A percentile compares a stretch with the other conserved stretches of the same genome.
Evolutionary conservation across 176 grass and related monocot genomes (phyloP).

Genomic region (Hsuehochloa calcarea): DNA sequence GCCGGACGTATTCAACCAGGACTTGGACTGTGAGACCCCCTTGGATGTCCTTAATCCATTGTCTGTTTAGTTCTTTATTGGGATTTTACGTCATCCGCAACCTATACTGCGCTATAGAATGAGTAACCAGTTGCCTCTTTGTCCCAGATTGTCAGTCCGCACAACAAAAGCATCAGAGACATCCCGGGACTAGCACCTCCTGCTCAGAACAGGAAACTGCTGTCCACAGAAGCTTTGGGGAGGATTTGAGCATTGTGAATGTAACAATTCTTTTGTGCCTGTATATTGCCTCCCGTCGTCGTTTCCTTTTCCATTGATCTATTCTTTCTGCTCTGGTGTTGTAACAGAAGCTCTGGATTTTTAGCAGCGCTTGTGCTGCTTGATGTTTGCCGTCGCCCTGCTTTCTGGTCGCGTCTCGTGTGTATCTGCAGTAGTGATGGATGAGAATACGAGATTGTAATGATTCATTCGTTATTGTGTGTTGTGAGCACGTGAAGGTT

Average conservation of each 20-base stretch:
- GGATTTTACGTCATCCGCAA: not conserved
- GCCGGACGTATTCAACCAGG: no score
- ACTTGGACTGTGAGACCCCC: no score
- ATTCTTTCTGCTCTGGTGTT: slow-evolving; percentile 34
- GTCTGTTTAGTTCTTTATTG: not conserved
- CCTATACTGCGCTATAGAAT: not conserved
- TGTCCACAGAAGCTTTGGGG: slow-evolving; percentile 49
- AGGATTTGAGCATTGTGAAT: slow-evolving; percentile 39
- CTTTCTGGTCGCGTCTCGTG: slow-evolving; percentile 39
- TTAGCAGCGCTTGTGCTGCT: not conserved
- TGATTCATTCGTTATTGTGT: not conserved
- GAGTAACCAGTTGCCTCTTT: slow-evolving; percentile 2
- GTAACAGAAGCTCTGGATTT: slow-evolving; percentile 27
- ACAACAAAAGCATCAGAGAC: slow-evolving; percentile 79
- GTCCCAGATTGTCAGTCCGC: slow-evolving; percentile 72
- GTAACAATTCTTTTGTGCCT: slow-evolving; percentile 53
- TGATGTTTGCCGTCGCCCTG: not conserved
- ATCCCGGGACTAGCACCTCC: slow-evolving; percentile 94
- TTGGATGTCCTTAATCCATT: no score
- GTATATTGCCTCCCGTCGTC: slow-evolving; percentile 41
- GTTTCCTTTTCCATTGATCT: slow-evolving; percentile 12
- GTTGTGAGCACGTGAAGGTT: not conserved
- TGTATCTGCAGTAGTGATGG: slow-evolving; percentile 52
- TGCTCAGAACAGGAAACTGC: slow-evolving; percentile 76
- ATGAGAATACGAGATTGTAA: not conserved